Conservation (phyloP, 768 basidiomycete species). For the Termitomyces sp. region DNA sequence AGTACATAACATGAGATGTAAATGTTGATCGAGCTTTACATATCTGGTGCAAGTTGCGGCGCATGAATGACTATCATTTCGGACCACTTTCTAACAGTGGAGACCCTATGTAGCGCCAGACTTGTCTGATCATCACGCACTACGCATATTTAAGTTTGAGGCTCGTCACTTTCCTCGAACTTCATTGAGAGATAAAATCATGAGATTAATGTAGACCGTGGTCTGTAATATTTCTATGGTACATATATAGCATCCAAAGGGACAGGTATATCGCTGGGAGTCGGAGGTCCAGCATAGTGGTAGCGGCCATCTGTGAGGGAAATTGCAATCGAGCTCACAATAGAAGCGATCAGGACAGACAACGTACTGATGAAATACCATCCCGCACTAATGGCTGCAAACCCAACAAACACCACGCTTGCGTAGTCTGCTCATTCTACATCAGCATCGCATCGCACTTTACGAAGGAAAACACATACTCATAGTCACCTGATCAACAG, state of each 20-base stretch:
- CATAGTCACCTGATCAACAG: conserved; percentile 51
- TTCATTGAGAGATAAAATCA: too few species aligned
- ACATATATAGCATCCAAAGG: not conserved
- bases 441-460: not conserved
- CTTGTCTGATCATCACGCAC: too few species aligned
- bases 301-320: conserved; percentile 36
- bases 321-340: not conserved
- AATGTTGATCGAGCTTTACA: too few species aligned
- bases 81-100: too few species aligned
- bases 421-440: conserved; percentile 51
- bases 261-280: conserved; percentile 17
- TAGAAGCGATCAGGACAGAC: not conserved
- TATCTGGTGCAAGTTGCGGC: too few species aligned
- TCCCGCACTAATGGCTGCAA: conserved; percentile 52
- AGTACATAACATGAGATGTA: too few species aligned
- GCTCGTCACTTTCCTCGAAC: too few species aligned
- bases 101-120: too few species aligned
- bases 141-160: too few species aligned
- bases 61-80: too few species aligned
- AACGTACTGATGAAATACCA: conserved; percentile 62
- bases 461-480: conserved; percentile 27
- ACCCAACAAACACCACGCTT: conserved; percentile 67
- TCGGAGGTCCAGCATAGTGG: conserved; percentile 45
- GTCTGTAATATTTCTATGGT: not conserved
- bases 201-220: not conserved